Conservation (phyloP, 768 basidiomycete species). For the Pleurotus platypus region DNA sequence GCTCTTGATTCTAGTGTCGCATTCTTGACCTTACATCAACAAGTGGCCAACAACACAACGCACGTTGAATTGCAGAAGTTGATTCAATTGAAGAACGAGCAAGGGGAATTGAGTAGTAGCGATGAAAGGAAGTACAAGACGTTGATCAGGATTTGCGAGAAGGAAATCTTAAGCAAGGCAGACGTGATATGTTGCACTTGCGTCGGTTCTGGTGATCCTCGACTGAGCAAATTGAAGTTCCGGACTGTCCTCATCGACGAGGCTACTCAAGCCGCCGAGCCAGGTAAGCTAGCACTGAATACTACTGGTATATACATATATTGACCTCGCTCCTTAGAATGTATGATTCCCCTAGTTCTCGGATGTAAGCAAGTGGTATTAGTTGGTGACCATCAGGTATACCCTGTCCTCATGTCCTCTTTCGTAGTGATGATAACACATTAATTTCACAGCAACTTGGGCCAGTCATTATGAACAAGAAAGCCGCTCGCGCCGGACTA, state of each 20-base stretch:
- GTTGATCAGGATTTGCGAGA: constrained; percentile 91
- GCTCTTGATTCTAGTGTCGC: constrained; percentile 94
- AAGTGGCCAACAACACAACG: constrained; percentile 94
- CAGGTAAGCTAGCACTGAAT: constrained; percentile 51
- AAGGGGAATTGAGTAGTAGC: constrained; percentile 93
- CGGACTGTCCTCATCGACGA: constrained; percentile 98
- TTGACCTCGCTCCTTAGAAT: constrained; percentile 54
- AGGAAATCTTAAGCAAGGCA: constrained; percentile 91
- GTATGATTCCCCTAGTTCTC: constrained; percentile 98
- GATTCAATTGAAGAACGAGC: constrained; percentile 96
- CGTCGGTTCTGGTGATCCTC: constrained; percentile 95
- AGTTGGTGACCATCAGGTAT: constrained; percentile 86
- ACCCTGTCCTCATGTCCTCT: background rate
- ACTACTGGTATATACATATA: constrained; percentile 1
- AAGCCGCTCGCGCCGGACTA: constrained; percentile 96
- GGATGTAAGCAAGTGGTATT: constrained; percentile 98
- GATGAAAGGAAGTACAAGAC: constrained; percentile 99
- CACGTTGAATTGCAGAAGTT: constrained; percentile 98
- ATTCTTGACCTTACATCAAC: constrained; percentile 94
- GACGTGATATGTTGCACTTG: constrained; percentile 99
- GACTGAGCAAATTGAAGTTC: constrained; percentile 96
- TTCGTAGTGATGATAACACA: background rate
- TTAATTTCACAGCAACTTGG: constrained; percentile 76
- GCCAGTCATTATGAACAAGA: constrained; percentile 99
- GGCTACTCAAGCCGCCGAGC: constrained; percentile 97